These are phyloP conservation scores for Kluyveromyces dobzhanskii DNA, from an alignment of 805 yeast species.

Conservation along the genomic window DNA sequence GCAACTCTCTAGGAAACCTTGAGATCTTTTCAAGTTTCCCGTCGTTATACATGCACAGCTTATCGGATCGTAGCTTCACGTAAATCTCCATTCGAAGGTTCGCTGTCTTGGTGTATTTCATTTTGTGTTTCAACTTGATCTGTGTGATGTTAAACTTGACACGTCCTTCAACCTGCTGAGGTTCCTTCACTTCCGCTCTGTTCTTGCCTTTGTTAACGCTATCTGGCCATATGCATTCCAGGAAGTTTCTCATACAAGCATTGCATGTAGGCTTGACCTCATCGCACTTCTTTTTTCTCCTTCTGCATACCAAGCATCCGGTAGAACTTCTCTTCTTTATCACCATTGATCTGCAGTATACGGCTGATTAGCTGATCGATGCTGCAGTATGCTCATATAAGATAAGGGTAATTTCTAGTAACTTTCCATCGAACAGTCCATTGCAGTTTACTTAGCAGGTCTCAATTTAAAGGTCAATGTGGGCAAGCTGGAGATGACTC, in stretches of 20 bases:
- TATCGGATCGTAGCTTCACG: neutral
- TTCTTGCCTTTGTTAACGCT: neutral
- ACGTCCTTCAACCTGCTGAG: neutral
- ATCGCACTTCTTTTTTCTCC: slow-evolving; percentile 70
- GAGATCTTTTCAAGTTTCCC: neutral
- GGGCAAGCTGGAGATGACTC: no score
- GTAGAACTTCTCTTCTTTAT: slow-evolving; percentile 43
- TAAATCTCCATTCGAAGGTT: slow-evolving; percentile 1
- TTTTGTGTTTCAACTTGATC: neutral
- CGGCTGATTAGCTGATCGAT: neutral
- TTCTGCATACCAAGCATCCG: slow-evolving; percentile 76
- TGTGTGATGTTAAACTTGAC: slow-evolving; percentile 3
- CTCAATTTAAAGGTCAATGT: no score
- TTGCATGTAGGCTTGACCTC: slow-evolving; percentile 59
- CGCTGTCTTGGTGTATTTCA: neutral
- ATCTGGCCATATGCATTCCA: slow-evolving; percentile 64
- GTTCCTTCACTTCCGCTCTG: no score
- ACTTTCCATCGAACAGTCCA: no score
- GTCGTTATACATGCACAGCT: neutral
- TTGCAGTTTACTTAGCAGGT: no score
- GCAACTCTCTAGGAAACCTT: neutral
- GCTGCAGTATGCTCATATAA: no score
- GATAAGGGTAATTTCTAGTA: no score
- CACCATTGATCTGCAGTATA: neutral
- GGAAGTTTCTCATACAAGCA: slow-evolving; percentile 57